Base-by-base conservation (phyloP, 2,329 filamentous ascomycete genomes). In the Grosmannia clavigera region DNA sequence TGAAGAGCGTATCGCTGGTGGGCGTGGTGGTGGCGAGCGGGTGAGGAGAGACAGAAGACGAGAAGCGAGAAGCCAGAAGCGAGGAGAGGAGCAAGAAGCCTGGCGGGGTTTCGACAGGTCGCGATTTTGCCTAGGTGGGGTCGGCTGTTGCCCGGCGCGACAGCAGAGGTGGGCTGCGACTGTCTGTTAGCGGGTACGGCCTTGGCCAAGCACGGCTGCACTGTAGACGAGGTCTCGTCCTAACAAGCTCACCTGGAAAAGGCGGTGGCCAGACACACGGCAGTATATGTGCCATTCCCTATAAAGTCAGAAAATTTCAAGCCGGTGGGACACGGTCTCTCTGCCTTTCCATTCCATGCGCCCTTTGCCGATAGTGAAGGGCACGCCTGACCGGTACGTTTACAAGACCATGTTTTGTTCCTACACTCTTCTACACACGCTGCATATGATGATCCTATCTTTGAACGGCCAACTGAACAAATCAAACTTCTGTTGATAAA, bases 391-490 rank as follows among this genome's bases (percentile, higher is more conserved):
- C 12, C 12, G 12, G 10, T 14, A 51, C 7, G 48, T 5, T 25
- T 10, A 27, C n/a, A 3, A 9, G 29, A 25, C 7, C 2, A 3
- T 27, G n/a, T 27, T 29, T 25, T 27, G n/a, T 27, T 29, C 11
- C 19, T 25, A 48, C 48, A 11, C n/a, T 3, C 25, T 25, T 3
- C n/a, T 12, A 9, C 46, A 5, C 48, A 25, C 22, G 10, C 25
- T 19, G 52, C 52, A 22, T 19, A 74, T 82, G 81, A 84, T 84
- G 81, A 84, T 72, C 74, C 70, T 74, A 66, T 69, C 74, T 80
- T 76, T 74, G 81, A 84, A 84, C 81, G 80, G 81, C 81, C 81
- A 82, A 81, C 81, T 79, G 79, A 84, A 60, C 14, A 82, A 73
- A 67, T 64, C 82, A 73, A 66, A 63, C 68, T 69, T 66, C 77